phyloP scores from a whole-genome alignment of 352 stramenopile species.

The Pythium plurisporium region DNA sequence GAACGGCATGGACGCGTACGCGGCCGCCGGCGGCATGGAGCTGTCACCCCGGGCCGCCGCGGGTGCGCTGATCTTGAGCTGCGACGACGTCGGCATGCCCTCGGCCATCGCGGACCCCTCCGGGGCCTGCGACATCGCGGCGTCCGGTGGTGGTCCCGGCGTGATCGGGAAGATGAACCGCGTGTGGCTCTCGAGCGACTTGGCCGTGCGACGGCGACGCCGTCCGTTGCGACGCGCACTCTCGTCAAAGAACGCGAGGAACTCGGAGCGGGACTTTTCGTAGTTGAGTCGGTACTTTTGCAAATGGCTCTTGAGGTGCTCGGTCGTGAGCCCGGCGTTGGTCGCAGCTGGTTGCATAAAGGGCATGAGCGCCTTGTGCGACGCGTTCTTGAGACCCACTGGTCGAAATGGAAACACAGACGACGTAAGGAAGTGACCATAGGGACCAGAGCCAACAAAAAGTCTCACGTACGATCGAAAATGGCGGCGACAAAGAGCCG shows the following conservation, averaged over 20 bases:
- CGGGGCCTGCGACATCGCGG: too few species aligned
- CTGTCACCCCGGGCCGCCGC: neutral
- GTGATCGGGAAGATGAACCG: constrained; percentile 24
- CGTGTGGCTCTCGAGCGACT: constrained; percentile 18
- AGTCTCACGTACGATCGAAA: constrained; percentile 60
- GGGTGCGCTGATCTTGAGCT: neutral
- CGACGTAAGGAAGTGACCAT: neutral
- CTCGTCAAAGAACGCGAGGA: constrained; percentile 83
- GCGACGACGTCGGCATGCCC: neutral
- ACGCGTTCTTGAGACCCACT: constrained; percentile 87
- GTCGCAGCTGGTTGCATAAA: constrained; percentile 63
- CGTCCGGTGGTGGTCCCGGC: neutral
- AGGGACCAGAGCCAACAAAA: neutral
- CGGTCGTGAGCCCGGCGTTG: constrained; percentile 67
- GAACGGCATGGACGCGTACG: constrained; percentile 1
- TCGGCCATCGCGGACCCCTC: neutral
- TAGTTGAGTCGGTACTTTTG: constrained; percentile 89
- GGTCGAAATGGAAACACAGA: neutral
- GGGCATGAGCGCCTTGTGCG: constrained; percentile 72
- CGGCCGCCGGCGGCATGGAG: neutral
- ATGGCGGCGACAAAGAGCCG: constrained; percentile 85
- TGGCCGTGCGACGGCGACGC: constrained; percentile 28
- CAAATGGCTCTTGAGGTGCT: constrained; percentile 85
- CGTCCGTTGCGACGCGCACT: constrained; percentile 40
- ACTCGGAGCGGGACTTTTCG: constrained; percentile 77